Percentiles rank a stretch among this genome's conserved stretches.
Conservation (phyloP, 495 filamentous ascomycete genomes). For the Penicillium malachiteum region DNA sequence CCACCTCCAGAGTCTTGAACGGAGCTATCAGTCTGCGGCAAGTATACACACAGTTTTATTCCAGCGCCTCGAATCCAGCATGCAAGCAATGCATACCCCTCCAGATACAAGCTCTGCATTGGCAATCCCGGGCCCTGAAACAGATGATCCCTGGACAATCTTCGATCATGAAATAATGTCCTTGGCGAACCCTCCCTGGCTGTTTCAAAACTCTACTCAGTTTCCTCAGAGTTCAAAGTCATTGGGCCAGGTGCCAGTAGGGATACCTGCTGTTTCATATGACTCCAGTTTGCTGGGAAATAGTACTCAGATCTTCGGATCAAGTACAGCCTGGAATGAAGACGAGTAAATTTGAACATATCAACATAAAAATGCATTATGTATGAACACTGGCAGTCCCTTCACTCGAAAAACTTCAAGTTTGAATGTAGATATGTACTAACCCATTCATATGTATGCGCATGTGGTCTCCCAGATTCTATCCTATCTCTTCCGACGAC, state of each 20-base stretch:
- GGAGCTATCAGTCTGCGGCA: conserved; percentile 27
- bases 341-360: background rate
- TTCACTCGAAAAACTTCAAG: no score
- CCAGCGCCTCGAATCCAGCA: conserved; percentile 31
- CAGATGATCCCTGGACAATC: conserved; percentile 38
- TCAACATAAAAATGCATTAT: background rate
- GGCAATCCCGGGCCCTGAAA: conserved; percentile 18
- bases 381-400: background rate
- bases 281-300: conserved; percentile 8
- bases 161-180: conserved; percentile 41
- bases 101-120: conserved; percentile 26
- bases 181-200: conserved; percentile 33
- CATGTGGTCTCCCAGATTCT: background rate
- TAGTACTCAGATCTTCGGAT: conserved; percentile 5
- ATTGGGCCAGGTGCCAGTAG: background rate
- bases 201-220: conserved; percentile 22
- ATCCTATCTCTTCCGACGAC: no score
- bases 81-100: conserved; percentile 43
- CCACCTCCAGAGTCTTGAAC: conserved; percentile 33
- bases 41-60: conserved; percentile 36
- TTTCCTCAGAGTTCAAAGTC: conserved; percentile 9
- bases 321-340: conserved; percentile 16
- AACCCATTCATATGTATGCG: no score
- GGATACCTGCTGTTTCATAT: conserved; percentile 6
- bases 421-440: no score